Evolutionary conservation across 257 asterid species (phyloP).

Genomic region (Galeopsis tetrahit): DNA sequence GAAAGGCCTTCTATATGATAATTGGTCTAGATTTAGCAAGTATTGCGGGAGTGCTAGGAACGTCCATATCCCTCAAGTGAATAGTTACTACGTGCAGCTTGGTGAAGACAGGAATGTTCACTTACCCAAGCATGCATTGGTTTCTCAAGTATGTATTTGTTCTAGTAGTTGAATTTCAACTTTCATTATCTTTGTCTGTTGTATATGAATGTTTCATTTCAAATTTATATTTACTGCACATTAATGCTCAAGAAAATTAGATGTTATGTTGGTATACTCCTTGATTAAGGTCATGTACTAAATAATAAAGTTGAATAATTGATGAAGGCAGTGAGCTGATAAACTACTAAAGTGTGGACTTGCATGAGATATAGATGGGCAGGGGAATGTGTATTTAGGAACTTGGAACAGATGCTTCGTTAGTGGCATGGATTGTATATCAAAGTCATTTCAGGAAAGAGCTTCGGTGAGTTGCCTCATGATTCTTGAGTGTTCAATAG

Average conservation of each 20-base stretch:
- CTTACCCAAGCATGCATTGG: conserved; percentile 78
- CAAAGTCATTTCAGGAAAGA: too few relatives aligned
- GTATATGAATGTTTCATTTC: conserved; percentile 14
- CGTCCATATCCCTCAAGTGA: conserved; percentile 83
- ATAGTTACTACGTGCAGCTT: conserved; percentile 86
- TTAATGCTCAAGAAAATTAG: background rate
- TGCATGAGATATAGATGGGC: too few relatives aligned
- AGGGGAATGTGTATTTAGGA: too few relatives aligned
- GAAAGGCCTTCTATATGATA: conserved; percentile 94
- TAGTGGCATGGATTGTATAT: too few relatives aligned
- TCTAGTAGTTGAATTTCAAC: conserved; percentile 27
- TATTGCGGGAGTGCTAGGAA: conserved; percentile 67
- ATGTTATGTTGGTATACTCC: background rate
- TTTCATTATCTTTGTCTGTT: background rate
- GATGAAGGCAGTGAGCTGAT: too few relatives aligned
- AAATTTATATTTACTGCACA: background rate
- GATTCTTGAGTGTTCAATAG: too few relatives aligned
- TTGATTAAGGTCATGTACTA: background rate
- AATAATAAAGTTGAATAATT: too few relatives aligned
- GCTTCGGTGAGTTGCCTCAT: too few relatives aligned
- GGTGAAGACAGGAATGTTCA: conserved; percentile 91
- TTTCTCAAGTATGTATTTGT: too few relatives aligned
- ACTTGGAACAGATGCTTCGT: too few relatives aligned
- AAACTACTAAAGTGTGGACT: too few relatives aligned
- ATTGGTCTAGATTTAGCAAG: conserved; percentile 92